phyloP scores from a whole-genome alignment of 2,329 filamentous ascomycete genomes.

The Didymellaceae sp. region DNA sequence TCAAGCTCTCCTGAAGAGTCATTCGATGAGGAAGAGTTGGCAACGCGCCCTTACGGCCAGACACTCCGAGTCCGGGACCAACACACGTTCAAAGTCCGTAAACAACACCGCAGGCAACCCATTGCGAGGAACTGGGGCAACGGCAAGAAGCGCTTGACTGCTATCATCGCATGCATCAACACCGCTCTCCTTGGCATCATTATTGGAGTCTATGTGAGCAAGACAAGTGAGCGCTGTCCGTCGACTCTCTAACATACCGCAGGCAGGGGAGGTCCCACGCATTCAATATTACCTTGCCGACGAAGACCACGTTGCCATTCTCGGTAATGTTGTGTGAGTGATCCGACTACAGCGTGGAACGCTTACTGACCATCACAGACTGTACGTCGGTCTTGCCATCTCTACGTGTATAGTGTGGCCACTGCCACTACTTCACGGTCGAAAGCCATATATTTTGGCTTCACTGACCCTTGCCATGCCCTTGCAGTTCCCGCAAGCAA shows the following conservation, averaged over 20 bases:
- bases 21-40: constrained; percentile 27
- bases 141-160: constrained; percentile 71
- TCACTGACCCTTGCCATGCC: constrained; percentile 73
- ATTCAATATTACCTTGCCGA: constrained; percentile 80
- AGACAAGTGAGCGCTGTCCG: not conserved
- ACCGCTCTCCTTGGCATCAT: constrained; percentile 74
- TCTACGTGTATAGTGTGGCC: constrained; percentile 77
- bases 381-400: constrained; percentile 74
- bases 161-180: constrained; percentile 73
- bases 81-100: constrained; percentile 51
- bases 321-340: constrained; percentile 71
- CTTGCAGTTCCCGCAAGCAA: constrained; percentile 76
- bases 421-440: constrained; percentile 74
- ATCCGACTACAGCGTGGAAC: not conserved
- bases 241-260: constrained; percentile 10
- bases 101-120: constrained; percentile 63
- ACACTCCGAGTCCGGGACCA: constrained; percentile 33
- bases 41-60: constrained; percentile 22
- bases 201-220: constrained; percentile 70
- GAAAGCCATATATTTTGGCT: constrained; percentile 77
- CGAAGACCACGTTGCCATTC: constrained; percentile 68
- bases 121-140: constrained; percentile 76
- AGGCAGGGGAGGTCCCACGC: constrained; percentile 75
- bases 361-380: constrained; percentile 36
- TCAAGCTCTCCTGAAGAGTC: constrained; percentile 23